Conservation (phyloP, 768 basidiomycete species). For the Mycena kentingensis region DNA sequence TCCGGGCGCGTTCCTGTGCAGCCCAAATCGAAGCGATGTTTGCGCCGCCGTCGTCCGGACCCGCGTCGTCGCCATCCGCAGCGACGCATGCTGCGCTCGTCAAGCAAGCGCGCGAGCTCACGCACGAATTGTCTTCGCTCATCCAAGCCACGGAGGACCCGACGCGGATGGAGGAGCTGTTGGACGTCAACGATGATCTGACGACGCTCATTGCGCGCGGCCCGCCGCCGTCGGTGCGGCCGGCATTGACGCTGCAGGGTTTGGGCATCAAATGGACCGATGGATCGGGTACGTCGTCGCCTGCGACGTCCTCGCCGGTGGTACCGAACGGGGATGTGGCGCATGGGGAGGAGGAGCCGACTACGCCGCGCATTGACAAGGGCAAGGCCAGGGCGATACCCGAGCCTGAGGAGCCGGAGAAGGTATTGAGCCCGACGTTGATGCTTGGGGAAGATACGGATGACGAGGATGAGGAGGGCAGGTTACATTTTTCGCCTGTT, state of each 20-base stretch:
- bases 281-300: conserved; percentile 5
- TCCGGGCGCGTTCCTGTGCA: conserved; percentile 48
- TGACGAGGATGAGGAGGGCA: conserved; percentile 47
- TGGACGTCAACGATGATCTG: conserved; percentile 73
- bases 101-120: conserved; percentile 51
- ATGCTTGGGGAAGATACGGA: conserved; percentile 47
- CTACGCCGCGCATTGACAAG: conserved; percentile 73
- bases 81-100: conserved; percentile 38
- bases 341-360: conserved; percentile 40
- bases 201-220: conserved; percentile 55
- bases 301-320: not conserved
- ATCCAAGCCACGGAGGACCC: conserved; percentile 64
- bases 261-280: conserved; percentile 39
- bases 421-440: conserved; percentile 70
- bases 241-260: conserved; percentile 45
- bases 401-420: conserved; percentile 67
- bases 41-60: conserved; percentile 12
- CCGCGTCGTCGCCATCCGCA: conserved; percentile 23
- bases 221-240: conserved; percentile 34
- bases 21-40: conserved; percentile 39
- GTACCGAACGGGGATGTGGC: conserved; percentile 11
- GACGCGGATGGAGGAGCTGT: conserved; percentile 62
- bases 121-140: conserved; percentile 50
- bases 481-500: conserved; percentile 32
- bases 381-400: conserved; percentile 75